These are phyloP conservation scores for Baudoinia panamericana DNA, from an alignment of 495 filamentous ascomycete species.

Conservation along the genomic window DNA sequence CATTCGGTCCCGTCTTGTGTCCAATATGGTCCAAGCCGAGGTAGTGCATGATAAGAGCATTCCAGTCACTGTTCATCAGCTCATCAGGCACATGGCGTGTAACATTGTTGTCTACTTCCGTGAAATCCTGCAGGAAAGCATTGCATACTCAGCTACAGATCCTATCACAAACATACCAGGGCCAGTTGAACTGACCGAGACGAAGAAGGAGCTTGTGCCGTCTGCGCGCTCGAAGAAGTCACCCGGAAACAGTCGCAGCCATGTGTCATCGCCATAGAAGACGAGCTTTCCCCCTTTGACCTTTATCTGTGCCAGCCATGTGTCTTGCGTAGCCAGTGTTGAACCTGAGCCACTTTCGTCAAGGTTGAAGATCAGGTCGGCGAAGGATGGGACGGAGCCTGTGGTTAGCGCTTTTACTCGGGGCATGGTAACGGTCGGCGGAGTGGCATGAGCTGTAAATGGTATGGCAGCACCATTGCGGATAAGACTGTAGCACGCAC, in stretches of 20 bases:
- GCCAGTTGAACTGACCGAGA: slow-evolving; percentile 57
- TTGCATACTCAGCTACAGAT: slow-evolving; percentile 25
- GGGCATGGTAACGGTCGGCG: slow-evolving; percentile 97
- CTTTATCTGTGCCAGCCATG: slow-evolving; percentile 87
- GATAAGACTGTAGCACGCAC: slow-evolving; percentile 80
- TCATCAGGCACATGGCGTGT: slow-evolving; percentile 76
- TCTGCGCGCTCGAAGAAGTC: slow-evolving; percentile 71
- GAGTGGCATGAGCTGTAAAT: slow-evolving; percentile 90
- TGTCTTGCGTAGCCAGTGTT: slow-evolving; percentile 75
- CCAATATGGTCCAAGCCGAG: slow-evolving; percentile 95
- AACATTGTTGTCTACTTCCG: slow-evolving; percentile 95
- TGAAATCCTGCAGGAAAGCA: slow-evolving; percentile 61
- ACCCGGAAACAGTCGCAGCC: slow-evolving; percentile 84
- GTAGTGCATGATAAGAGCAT: slow-evolving; percentile 87
- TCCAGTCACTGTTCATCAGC: slow-evolving; percentile 69
- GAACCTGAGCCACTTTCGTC: slow-evolving; percentile 86
- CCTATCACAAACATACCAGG: slow-evolving; percentile 13
- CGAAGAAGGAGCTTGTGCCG: slow-evolving; percentile 95
- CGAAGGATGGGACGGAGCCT: slow-evolving; percentile 88
- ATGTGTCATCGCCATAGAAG: slow-evolving; percentile 98
- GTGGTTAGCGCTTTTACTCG: slow-evolving; percentile 95
- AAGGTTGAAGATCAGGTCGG: slow-evolving; percentile 94
- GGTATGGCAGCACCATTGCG: slow-evolving; percentile 68
- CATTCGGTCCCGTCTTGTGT: slow-evolving; percentile 83
- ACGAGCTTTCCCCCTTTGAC: slow-evolving; percentile 53